phyloP scores from a whole-genome alignment of 2,329 filamentous ascomycete genomes.

The Cladorrhinum sp. region DNA sequence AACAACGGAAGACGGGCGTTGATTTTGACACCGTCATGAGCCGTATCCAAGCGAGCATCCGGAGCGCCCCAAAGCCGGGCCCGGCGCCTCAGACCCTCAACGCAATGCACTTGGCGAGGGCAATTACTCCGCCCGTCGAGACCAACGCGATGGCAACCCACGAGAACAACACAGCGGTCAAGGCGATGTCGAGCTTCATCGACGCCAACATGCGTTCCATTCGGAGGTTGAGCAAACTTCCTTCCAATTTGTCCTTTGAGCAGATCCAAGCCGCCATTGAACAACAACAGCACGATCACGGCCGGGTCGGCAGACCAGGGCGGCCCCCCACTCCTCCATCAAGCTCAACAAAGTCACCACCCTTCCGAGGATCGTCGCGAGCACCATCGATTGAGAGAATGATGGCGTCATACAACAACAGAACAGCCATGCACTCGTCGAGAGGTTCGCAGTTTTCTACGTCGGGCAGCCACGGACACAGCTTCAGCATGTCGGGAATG shows the following conservation, averaged over 20 bases:
- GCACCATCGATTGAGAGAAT: slow-evolving; percentile 23
- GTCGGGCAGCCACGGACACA: not conserved
- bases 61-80: slow-evolving; percentile 8
- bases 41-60: slow-evolving; percentile 24
- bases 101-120: slow-evolving; percentile 40
- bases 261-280: slow-evolving; percentile 31
- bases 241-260: slow-evolving; percentile 34
- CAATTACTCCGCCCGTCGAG: slow-evolving; percentile 32
- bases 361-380: slow-evolving; percentile 8
- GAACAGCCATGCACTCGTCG: not conserved
- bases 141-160: slow-evolving; percentile 40
- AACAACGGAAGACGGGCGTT: slow-evolving; percentile 34
- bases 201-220: slow-evolving; percentile 43
- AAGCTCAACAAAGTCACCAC: slow-evolving; percentile 32
- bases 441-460: not conserved
- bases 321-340: slow-evolving; percentile 34
- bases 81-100: slow-evolving; percentile 34
- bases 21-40: slow-evolving; percentile 40
- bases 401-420: slow-evolving; percentile 14
- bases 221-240: slow-evolving; percentile 41
- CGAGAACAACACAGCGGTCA: slow-evolving; percentile 41
- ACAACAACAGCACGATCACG: slow-evolving; percentile 21
- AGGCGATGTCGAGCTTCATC: slow-evolving; percentile 45
- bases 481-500: slow-evolving; percentile 10
- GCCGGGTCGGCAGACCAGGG: slow-evolving; percentile 10